A percentile compares a stretch with the other conserved stretches of the same genome.
phyloP scores from a whole-genome alignment of 2,329 filamentous ascomycete genomes.

The Atkinsonella texensis region DNA sequence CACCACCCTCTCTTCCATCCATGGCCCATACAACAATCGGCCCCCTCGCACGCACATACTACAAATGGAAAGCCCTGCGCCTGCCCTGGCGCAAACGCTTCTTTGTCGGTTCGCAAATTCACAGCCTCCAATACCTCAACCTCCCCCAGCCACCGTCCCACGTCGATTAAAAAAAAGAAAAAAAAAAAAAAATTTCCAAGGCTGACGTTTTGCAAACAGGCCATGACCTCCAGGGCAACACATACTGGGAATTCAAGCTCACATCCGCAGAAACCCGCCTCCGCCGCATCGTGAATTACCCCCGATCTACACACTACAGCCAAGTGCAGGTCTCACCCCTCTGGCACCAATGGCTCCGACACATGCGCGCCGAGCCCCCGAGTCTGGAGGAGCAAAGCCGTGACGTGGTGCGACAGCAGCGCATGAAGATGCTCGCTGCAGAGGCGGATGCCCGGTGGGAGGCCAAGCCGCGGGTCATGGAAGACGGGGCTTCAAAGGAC shows the following conservation, averaged over 20 bases:
- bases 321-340: slow-evolving; percentile 45
- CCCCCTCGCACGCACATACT: slow-evolving; percentile 34
- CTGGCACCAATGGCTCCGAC: slow-evolving; percentile 60
- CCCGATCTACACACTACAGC: slow-evolving; percentile 38
- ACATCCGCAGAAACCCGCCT: slow-evolving; percentile 29
- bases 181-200: background rate
- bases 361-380: slow-evolving; percentile 43
- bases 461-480: slow-evolving; percentile 40
- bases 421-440: slow-evolving; percentile 44
- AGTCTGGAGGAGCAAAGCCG: slow-evolving; percentile 42
- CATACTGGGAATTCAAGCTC: slow-evolving; percentile 57
- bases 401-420: slow-evolving; percentile 40
- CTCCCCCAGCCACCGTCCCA: background rate
- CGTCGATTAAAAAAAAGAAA: background rate
- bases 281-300: slow-evolving; percentile 52
- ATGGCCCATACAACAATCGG: slow-evolving; percentile 15
- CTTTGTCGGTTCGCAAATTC: slow-evolving; percentile 39
- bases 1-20: background rate
- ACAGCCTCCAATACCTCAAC: too few relatives aligned
- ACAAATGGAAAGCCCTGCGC: slow-evolving; percentile 48
- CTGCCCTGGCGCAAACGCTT: slow-evolving; percentile 53
- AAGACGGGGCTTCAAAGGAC: slow-evolving; percentile 15
- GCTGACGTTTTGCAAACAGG: slow-evolving; percentile 26
- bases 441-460: slow-evolving; percentile 53
- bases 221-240: slow-evolving; percentile 53